Conservation (phyloP, 768 basidiomycete species). For the Hydnum rufescens region DNA sequence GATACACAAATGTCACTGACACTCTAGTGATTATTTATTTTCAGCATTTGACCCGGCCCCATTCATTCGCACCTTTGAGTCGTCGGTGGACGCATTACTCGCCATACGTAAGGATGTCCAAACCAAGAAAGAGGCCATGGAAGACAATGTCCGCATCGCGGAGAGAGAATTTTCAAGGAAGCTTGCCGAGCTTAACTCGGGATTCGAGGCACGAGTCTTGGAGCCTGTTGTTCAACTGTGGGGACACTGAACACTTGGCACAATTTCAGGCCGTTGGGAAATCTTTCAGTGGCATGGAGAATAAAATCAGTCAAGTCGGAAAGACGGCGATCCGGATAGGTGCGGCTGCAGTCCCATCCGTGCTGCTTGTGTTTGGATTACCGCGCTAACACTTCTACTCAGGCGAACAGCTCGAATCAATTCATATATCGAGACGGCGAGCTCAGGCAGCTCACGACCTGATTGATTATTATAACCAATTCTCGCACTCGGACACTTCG, state of each 20-base stretch:
- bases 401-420: conserved; percentile 92
- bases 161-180: conserved; percentile 90
- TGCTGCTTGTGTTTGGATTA: no score
- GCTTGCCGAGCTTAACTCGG: conserved; percentile 79
- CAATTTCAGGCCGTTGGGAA: conserved; percentile 53
- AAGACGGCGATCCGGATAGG: conserved; percentile 89
- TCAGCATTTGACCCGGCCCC: conserved; percentile 87
- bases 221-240: not conserved
- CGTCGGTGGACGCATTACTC: conserved; percentile 74
- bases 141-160: conserved; percentile 70
- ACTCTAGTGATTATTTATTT: not conserved
- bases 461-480: conserved; percentile 85
- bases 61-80: conserved; percentile 82
- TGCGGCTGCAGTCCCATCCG: no score
- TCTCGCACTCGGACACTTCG: conserved; percentile 61
- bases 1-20: not conserved
- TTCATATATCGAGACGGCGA: conserved; percentile 77
- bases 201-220: conserved; percentile 61
- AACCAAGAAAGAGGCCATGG: conserved; percentile 73
- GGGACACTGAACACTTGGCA: not conserved
- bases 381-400: conserved; percentile 1
- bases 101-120: conserved; percentile 80
- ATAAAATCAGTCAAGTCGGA: conserved; percentile 79
- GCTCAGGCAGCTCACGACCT: conserved; percentile 90
- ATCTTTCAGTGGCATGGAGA: conserved; percentile 80